phyloP scores from a whole-genome alignment of 2,329 filamentous ascomycete genomes.

The Lachnellula cervina region DNA sequence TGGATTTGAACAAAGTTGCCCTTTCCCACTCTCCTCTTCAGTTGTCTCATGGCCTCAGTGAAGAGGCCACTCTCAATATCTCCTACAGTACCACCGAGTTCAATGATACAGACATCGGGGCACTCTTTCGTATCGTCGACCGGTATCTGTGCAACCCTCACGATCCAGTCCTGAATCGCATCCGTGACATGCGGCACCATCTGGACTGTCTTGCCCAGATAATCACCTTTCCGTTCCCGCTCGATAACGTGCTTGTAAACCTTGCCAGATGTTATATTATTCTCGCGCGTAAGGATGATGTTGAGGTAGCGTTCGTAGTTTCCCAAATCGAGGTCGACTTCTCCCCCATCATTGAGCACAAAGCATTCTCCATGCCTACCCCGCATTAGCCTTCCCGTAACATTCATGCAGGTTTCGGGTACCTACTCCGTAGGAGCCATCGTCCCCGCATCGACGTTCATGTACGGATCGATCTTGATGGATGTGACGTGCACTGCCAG shows the following conservation, averaged over 20 bases:
- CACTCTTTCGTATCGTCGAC: conserved; percentile 78
- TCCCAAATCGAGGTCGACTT: conserved; percentile 69
- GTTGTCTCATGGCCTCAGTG: conserved; percentile 77
- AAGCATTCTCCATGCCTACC: conserved; percentile 80
- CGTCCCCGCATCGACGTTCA: conserved; percentile 71
- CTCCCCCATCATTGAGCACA: conserved; percentile 78
- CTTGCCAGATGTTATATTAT: conserved; percentile 97
- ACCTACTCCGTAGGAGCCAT: conserved; percentile 54
- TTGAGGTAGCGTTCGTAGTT: conserved; percentile 80
- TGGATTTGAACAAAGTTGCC: conserved; percentile 85
- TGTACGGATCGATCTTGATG: conserved; percentile 69
- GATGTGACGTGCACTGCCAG: conserved; percentile 48
- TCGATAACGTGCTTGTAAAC: conserved; percentile 88
- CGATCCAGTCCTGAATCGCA: conserved; percentile 88
- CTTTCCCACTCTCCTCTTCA: conserved; percentile 66
- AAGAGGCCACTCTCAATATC: conserved; percentile 88
- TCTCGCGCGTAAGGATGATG: conserved; percentile 75
- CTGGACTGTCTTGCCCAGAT: conserved; percentile 84
- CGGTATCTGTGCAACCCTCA: conserved; percentile 76
- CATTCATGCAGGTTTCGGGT: background rate
- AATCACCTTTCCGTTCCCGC: conserved; percentile 55
- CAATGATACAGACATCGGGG: conserved; percentile 90
- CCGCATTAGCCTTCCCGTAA: background rate
- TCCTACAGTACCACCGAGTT: conserved; percentile 64
- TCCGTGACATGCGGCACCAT: conserved; percentile 90